Base-by-base conservation (phyloP, 371 early-diverging fungal species). In the Syncephalastrum monosporum region DNA sequence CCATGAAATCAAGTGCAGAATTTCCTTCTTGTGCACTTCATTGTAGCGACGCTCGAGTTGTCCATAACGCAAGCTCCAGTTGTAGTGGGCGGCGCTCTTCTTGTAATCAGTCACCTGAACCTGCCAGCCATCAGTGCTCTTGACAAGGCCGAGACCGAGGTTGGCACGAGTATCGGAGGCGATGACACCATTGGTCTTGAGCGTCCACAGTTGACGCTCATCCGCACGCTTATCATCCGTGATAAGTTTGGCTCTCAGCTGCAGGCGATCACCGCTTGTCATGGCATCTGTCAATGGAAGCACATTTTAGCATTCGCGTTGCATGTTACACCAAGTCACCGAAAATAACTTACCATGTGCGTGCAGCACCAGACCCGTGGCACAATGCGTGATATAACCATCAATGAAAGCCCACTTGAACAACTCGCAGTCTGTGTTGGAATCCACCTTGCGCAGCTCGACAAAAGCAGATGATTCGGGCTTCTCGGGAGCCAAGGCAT, bases 381-480 rank as follows among this genome's bases (percentile, higher is more conserved):
- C 60, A 50, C 69, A 70, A 56, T 83, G 81, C 42, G 79, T 69
- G 27, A 83, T 68, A 53, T 74, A 72, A 45, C 77, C 73, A 52
- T 72, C 61, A 15, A 69, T 53, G 56, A 66, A 75, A 14, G 70
- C 67, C 83, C 83, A 81, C 42, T 64, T 66, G 62, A 71, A 77
- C 10, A 43, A 4, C 41, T 61, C 57, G 27, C 42, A 29, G 24
- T 61, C 59, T n/a, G 49, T 48, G 43, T 53, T 49, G 19, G 17
- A 46, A 29, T 63, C 58, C 23, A 66, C 24, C 19, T 53, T 55
- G 12, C 47, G 46, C 27, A 61, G 27, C 7, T 29, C 41, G n/a
- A 66, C 19, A 12, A 12, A 19, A 17, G 61, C 29, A 24, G 16
- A 46, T 1, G 66, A 49, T 41, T 71, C 69, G 16, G 74, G 44